A percentile compares a stretch with the other conserved stretches of the same genome.
Conservation (phyloP, 2,329 filamentous ascomycete species). For the Sclerotinia trifoliorum region DNA sequence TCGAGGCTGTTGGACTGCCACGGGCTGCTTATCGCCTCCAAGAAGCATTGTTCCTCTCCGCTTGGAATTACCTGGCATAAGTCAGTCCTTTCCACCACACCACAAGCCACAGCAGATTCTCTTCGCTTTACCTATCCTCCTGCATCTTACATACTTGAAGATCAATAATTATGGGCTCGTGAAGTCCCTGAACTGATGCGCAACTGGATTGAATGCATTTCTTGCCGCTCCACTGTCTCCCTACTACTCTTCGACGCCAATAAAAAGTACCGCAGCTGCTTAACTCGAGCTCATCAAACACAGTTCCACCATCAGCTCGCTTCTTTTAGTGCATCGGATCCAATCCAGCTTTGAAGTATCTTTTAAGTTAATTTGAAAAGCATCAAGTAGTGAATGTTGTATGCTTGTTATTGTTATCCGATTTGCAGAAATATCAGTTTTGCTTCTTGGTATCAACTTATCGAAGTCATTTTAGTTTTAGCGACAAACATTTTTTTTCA, state of each 20-base stretch:
- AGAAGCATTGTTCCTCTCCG: constrained; percentile 31
- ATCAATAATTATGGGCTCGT: constrained; percentile 31
- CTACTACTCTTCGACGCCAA: constrained; percentile 17
- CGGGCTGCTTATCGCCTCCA: constrained; percentile 33
- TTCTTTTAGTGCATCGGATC: constrained; percentile 18
- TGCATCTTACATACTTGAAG: constrained; percentile 27
- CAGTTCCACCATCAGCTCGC: constrained; percentile 15
- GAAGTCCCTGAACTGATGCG: constrained; percentile 27
- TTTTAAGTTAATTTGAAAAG: constrained; percentile 11
- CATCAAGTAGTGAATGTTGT: constrained; percentile 20
- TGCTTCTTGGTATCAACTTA: not conserved
- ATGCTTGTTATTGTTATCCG: constrained; percentile 5
- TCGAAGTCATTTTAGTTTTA: constrained; percentile 2
- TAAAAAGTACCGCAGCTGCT: constrained; percentile 22
- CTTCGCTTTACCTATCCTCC: constrained; percentile 29
- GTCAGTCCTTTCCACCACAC: constrained; percentile 28
- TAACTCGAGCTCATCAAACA: constrained; percentile 11
- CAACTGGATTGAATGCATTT: constrained; percentile 16
- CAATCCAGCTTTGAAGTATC: not conserved
- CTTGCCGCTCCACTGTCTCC: constrained; percentile 19
- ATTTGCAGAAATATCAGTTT: not conserved
- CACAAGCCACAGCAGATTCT: constrained; percentile 36
- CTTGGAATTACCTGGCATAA: constrained; percentile 34
- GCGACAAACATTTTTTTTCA: not conserved
- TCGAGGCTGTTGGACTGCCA: constrained; percentile 33